These are phyloP conservation scores for Leccinum pachyderme DNA, from an alignment of 1,284 basidiomycete species.

Conservation along the genomic window DNA sequence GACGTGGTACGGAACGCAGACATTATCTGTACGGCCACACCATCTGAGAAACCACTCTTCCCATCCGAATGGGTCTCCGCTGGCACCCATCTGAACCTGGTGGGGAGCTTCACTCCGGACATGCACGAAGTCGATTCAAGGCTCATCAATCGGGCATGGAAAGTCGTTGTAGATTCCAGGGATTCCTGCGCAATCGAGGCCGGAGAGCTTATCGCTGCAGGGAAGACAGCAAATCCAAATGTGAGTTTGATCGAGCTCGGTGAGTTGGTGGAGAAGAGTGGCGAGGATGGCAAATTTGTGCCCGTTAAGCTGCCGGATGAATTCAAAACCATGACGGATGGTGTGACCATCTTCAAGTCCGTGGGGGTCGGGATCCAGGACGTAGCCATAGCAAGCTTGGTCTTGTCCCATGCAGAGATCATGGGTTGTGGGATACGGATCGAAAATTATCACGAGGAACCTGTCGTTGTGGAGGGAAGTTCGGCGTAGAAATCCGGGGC, in stretches of 20 bases:
- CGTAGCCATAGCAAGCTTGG: conserved; percentile 58
- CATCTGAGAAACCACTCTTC: conserved; percentile 71
- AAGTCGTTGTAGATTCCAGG: conserved; percentile 70
- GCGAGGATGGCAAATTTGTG: conserved; percentile 19
- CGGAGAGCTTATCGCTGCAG: conserved; percentile 69
- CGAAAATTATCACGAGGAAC: conserved; percentile 35
- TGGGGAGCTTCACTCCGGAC: conserved; percentile 79
- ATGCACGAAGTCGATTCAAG: conserved; percentile 75
- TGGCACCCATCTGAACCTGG: conserved; percentile 71
- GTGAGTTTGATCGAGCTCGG: conserved; percentile 59
- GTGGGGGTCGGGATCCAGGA: conserved; percentile 79
- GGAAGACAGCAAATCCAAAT: conserved; percentile 38
- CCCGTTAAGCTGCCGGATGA: conserved; percentile 29
- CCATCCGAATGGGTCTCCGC: conserved; percentile 56
- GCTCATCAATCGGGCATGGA: conserved; percentile 51
- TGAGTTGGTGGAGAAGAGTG: conserved; percentile 42
- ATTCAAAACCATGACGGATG: conserved; percentile 29
- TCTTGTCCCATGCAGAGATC: conserved; percentile 41
- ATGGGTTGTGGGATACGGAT: conserved; percentile 40
- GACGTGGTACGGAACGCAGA: conserved; percentile 42
- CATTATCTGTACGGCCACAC: conserved; percentile 76
- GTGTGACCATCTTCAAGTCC: conserved; percentile 75
- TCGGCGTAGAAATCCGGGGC: no score
- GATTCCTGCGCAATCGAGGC: conserved; percentile 71
- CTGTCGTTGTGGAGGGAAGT: no score